Percentiles rank a stretch among this genome's conserved stretches.
Conservation (phyloP, 2,329 filamentous ascomycete genomes). For the Verticillium albo-atrum region DNA sequence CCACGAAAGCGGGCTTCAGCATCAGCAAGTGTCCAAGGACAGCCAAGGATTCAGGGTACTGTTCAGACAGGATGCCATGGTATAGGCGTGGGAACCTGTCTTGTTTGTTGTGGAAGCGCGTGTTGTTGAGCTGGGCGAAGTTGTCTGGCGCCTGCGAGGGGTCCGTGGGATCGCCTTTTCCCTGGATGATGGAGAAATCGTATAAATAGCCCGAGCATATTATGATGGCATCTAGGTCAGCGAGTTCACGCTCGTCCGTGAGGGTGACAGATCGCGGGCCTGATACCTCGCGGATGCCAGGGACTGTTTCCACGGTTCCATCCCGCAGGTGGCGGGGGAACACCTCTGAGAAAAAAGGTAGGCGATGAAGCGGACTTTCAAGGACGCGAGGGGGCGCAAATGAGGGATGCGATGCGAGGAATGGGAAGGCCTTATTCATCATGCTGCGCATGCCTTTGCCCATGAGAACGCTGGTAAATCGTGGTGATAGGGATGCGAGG, state of each 20-base stretch:
- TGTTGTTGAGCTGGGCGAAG: conserved; percentile 15
- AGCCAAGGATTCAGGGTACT: conserved; percentile 25
- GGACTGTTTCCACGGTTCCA: conserved; percentile 19
- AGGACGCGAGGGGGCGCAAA: conserved; percentile 2
- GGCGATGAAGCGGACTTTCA: conserved; percentile 14
- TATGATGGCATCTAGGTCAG: conserved; percentile 27
- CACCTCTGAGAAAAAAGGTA: conserved; percentile 22
- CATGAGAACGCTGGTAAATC: neutral
- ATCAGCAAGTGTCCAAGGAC: conserved; percentile 21
- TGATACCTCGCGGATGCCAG: conserved; percentile 20
- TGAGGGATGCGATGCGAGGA: conserved; percentile 6
- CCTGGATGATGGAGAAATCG: conserved; percentile 22
- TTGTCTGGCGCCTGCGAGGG: conserved; percentile 19
- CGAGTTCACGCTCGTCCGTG: conserved; percentile 22
- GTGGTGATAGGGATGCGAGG: conserved; percentile 1
- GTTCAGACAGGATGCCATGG: conserved; percentile 23
- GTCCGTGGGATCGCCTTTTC: conserved; percentile 20
- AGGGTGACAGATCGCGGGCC: conserved; percentile 22
- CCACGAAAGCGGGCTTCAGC: conserved; percentile 18
- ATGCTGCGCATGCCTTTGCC: neutral
- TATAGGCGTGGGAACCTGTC: conserved; percentile 22
- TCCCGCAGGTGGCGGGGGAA: conserved; percentile 20
- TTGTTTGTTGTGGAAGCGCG: conserved; percentile 15
- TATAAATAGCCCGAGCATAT: conserved; percentile 26
- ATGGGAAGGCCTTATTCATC: conserved; percentile 4